Evolutionary conservation across 23 red algal species (phyloP).

Genomic region (Porphyridium purpureum): DNA sequence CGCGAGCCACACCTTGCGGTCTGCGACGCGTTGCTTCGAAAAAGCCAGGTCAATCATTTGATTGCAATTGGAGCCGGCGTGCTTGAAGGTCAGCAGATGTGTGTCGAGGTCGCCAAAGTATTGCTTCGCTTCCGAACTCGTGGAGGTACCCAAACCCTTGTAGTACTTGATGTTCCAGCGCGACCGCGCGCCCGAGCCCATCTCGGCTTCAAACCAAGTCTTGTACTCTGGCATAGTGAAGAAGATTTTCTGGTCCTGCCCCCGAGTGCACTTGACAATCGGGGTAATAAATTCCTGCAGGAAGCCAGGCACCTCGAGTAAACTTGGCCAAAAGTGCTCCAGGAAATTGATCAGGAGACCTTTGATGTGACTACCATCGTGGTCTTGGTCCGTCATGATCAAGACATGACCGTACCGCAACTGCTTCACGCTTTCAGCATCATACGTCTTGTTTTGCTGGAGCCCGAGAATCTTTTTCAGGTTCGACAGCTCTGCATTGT

Average conservation of each 20-base stretch:
- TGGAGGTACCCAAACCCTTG: conserved; percentile 92
- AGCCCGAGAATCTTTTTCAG: conserved; percentile 93
- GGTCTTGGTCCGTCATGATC: conserved; percentile 99
- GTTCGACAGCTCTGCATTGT: conserved; percentile 82
- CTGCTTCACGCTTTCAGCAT: conserved; percentile 38
- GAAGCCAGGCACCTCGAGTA: conserved; percentile 64
- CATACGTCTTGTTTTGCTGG: conserved; percentile 61
- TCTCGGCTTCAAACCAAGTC: conserved; percentile 18
- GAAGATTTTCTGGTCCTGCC: conserved; percentile 23
- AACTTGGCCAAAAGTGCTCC: conserved; percentile 89
- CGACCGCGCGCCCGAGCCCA: neutral
- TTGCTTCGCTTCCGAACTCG: conserved; percentile 50
- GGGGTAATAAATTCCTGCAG: conserved; percentile 94
- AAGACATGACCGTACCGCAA: conserved; percentile 92
- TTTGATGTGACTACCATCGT: conserved; percentile 98
- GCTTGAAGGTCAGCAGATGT: conserved; percentile 50
- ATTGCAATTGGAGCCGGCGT: conserved; percentile 13
- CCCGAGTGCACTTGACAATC: conserved; percentile 54
- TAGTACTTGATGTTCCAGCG: conserved; percentile 94
- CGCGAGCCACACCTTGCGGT: conserved; percentile 72
- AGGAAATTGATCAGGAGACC: conserved; percentile 95
- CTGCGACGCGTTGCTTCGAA: conserved; percentile 47
- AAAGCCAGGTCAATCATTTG: conserved; percentile 85
- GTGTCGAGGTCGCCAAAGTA: conserved; percentile 78
- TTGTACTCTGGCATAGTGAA: conserved; percentile 82